Evolutionary conservation across 495 filamentous ascomycete species (phyloP), one percentile per base, ranked within the genome.

Genomic region (Echria macrotheca): DNA sequence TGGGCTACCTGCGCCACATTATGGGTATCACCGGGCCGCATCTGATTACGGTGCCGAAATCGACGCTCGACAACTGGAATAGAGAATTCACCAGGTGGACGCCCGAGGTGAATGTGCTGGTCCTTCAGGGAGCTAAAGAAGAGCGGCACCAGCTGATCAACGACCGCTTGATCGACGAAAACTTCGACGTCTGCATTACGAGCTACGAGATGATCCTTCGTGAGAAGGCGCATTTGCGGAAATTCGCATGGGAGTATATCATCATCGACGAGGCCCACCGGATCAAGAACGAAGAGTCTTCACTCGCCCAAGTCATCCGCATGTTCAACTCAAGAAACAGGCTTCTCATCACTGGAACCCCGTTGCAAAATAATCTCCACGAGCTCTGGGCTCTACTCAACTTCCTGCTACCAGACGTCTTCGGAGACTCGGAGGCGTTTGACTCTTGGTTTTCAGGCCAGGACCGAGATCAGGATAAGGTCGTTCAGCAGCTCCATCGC

Each of bases 231-330:
- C 89, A 95, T 59, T 69, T 99, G 37, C 94, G 94, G 71, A 97
- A 97, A 66, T 94, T 97, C 61, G 89, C 94, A 0, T 99, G 94
- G 94, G 93, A 99, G 64, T 99, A 99, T 64, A 97, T 99, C 67
- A 96, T 99, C 64, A 95, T 99, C 46, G 94, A 99, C 60, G 94
- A 99, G 63, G 94, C 94, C 4, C 94, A 99, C 64, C 89, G 94
- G 17, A 97, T 99, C 73, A 99, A 99, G 71, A 99, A 99, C 66
- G 94, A 99, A 65, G 89, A 96, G 65, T 99, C 94, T 0, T 94
- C 94, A 2, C 75, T 99, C 4, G 89, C 94, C 1, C 93, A 99
- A 57, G 94, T 97, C 47, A 96, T 99, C 52, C 89, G 94, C 49
- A 71, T 97, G 23, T 97, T 99, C 76, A 90, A 91, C 69, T 99